A percentile compares a stretch with the other conserved stretches of the same genome.
phyloP scores from a whole-genome alignment of 768 basidiomycete genomes.

The Termitomyces sp. region DNA sequence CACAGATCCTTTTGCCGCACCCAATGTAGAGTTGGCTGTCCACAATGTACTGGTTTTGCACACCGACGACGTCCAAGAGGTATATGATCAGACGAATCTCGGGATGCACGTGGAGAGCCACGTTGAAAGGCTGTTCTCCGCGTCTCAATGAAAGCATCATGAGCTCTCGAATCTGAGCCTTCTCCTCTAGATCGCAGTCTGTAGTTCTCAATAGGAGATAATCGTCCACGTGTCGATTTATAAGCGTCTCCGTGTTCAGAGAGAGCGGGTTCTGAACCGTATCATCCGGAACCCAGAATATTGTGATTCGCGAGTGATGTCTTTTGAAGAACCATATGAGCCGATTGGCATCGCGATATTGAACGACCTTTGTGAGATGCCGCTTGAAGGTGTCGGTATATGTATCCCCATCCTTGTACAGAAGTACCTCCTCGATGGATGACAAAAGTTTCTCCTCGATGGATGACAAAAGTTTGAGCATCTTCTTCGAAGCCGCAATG shows the following conservation, averaged over 20 bases:
- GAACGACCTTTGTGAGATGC: background rate
- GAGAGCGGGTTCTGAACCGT: background rate
- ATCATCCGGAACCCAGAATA: background rate
- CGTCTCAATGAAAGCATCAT: background rate
- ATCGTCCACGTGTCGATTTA: no score
- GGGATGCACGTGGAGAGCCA: background rate
- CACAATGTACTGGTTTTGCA: background rate
- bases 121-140: background rate
- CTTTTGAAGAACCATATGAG: background rate
- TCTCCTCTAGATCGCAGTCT: background rate
- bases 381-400: background rate
- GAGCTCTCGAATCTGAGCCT: background rate
- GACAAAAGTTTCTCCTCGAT: background rate
- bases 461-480: background rate
- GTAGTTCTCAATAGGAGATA: no score
- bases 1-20: background rate
- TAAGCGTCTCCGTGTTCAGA: background rate
- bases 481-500: background rate
- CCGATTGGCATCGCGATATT: background rate
- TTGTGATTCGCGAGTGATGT: background rate
- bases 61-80: background rate
- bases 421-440: background rate
- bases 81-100: background rate
- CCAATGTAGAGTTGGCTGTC: background rate
- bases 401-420: background rate